Conservation (phyloP, 2,329 filamentous ascomycete genomes). For the Cadophora sp. region DNA sequence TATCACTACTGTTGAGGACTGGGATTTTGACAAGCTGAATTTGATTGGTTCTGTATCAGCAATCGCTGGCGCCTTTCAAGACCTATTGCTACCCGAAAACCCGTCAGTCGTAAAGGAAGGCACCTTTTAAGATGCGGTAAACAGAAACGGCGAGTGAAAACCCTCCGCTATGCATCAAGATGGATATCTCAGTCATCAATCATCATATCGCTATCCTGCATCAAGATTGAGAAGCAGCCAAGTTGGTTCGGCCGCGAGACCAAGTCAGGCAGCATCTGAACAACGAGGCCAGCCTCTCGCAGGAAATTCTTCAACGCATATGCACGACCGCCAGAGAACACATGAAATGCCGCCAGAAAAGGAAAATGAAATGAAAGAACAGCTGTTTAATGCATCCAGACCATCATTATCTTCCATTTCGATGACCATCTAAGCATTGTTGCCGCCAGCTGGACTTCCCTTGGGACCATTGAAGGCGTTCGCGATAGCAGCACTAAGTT, state of each 20-base stretch:
- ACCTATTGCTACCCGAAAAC: conserved; percentile 8
- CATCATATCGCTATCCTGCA: neutral
- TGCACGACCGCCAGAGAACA: neutral
- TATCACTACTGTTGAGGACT: neutral
- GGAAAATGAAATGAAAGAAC: neutral
- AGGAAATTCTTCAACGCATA: neutral
- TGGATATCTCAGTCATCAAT: neutral
- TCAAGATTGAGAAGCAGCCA: neutral
- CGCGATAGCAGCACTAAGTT: neutral
- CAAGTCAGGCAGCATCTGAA: neutral
- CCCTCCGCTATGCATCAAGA: neutral
- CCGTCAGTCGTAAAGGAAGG: neutral
- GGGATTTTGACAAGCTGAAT: neutral
- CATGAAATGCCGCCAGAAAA: neutral
- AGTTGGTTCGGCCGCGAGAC: neutral
- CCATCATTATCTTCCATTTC: neutral
- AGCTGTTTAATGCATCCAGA: neutral
- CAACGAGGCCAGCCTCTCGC: neutral
- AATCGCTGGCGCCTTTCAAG: neutral
- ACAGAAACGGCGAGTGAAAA: neutral
- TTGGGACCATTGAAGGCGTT: conserved; percentile 14
- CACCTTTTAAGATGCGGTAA: neutral
- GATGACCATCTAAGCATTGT: neutral
- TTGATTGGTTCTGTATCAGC: neutral
- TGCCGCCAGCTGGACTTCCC: conserved; percentile 1